Conservation (phyloP, 2,329 filamentous ascomycete species). For the Zalaria sp. region DNA sequence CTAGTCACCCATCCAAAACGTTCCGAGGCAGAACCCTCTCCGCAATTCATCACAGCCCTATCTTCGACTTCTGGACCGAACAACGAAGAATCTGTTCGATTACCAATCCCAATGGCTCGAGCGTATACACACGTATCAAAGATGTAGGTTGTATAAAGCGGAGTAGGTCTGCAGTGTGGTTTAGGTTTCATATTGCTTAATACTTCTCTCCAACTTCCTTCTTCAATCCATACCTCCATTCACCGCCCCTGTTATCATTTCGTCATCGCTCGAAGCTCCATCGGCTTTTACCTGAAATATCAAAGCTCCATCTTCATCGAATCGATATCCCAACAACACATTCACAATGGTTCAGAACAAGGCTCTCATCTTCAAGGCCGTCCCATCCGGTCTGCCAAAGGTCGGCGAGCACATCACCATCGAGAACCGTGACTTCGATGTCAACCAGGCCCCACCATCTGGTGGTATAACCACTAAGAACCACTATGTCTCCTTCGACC, state of each 20-base stretch:
- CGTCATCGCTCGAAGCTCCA: conserved; percentile 1
- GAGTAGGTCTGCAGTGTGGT: too few relatives aligned
- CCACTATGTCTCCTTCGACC: conserved; percentile 65
- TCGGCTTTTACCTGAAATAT: background rate
- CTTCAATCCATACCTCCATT: background rate
- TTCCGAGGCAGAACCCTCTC: too few relatives aligned
- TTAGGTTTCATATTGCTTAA: too few relatives aligned
- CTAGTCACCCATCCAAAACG: too few relatives aligned
- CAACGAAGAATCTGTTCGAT: too few relatives aligned
- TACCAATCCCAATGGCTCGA: too few relatives aligned
- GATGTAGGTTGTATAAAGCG: too few relatives aligned
- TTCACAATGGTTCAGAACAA: conserved; percentile 51
- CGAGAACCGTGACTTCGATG: conserved; percentile 55
- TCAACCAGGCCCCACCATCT: conserved; percentile 41
- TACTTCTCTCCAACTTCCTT: background rate
- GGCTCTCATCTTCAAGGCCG: conserved; percentile 56
- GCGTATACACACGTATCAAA: too few relatives aligned
- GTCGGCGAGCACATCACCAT: conserved; percentile 55
- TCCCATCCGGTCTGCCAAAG: conserved; percentile 53
- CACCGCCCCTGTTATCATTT: background rate
- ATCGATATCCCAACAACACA: background rate
- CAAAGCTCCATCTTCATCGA: background rate
- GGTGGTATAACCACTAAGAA: conserved; percentile 58
- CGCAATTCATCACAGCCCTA: too few relatives aligned
- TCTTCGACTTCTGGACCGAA: too few relatives aligned